Evolutionary conservation across 352 stramenopile species (phyloP).

Genomic region (Phytophthora hybrid): DNA sequence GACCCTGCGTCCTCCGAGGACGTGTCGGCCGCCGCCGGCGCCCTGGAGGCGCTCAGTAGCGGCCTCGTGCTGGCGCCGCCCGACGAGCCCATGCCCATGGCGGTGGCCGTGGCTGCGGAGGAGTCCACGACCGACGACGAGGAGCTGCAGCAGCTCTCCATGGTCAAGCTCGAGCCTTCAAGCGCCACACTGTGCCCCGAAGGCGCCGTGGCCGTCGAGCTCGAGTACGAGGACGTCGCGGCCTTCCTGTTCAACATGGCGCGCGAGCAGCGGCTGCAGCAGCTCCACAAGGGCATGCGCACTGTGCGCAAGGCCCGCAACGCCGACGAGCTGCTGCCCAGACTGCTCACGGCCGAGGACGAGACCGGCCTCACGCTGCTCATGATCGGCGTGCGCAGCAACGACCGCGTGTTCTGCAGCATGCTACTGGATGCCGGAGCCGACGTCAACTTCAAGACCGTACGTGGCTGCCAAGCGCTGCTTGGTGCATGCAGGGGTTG

Average conservation of each 20-base stretch:
- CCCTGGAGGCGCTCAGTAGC: conserved; percentile 44
- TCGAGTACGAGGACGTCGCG: conserved; percentile 71
- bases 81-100: conserved; percentile 48
- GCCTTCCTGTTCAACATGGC: conserved; percentile 68
- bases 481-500: background rate
- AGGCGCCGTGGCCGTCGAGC: conserved; percentile 42
- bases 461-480: conserved; percentile 39
- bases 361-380: conserved; percentile 85
- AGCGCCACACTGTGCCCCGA: conserved; percentile 22
- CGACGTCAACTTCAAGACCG: conserved; percentile 85
- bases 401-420: conserved; percentile 60
- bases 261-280: conserved; percentile 54
- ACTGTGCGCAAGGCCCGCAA: conserved; percentile 65
- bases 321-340: conserved; percentile 55
- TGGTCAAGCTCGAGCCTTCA: conserved; percentile 55
- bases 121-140: conserved; percentile 84
- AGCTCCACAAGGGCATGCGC: conserved; percentile 69
- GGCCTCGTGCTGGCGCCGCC: conserved; percentile 15
- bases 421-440: conserved; percentile 76
- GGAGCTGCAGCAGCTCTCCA: conserved; percentile 74
- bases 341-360: conserved; percentile 69
- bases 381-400: conserved; percentile 82
- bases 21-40: conserved; percentile 21
- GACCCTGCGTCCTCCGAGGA: conserved; percentile 14
- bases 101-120: conserved; percentile 51